phyloP scores from a whole-genome alignment of 2,329 filamentous ascomycete species.

The Canariomyces notabilis region DNA sequence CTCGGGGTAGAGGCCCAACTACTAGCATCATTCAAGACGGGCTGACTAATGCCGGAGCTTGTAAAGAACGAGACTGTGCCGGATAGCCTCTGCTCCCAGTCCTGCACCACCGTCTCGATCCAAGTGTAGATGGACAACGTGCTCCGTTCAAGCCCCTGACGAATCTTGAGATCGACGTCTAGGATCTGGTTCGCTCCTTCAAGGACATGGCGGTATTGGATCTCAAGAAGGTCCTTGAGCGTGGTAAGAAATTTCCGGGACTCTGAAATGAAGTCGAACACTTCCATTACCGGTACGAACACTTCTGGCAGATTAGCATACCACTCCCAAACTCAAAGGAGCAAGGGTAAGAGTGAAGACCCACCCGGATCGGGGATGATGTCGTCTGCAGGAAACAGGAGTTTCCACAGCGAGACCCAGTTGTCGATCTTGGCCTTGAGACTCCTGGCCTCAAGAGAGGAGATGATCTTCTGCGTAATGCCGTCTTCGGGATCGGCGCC shows the following conservation, averaged over 20 bases:
- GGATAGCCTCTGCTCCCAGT: conserved; percentile 21
- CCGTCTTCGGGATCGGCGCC: conserved; percentile 24
- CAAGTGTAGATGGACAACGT: conserved; percentile 22
- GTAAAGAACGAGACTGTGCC: conserved; percentile 19
- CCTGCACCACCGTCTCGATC: conserved; percentile 25
- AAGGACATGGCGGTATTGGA: conserved; percentile 23
- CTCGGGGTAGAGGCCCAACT: conserved; percentile 19
- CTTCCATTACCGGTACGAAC: conserved; percentile 25
- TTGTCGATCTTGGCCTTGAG: conserved; percentile 25
- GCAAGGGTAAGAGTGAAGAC: not conserved
- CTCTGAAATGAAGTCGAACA: conserved; percentile 24
- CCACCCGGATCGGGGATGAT: conserved; percentile 22
- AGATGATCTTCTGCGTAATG: conserved; percentile 26
- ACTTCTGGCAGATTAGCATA: conserved; percentile 9
- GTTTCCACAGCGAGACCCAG: conserved; percentile 25
- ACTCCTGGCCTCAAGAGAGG: conserved; percentile 23
- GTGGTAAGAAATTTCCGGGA: conserved; percentile 20
- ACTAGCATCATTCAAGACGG: conserved; percentile 9
- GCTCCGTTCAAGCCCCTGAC: conserved; percentile 23
- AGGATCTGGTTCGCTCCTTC: conserved; percentile 13
- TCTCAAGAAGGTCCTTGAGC: conserved; percentile 21
- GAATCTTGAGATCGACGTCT: conserved; percentile 22
- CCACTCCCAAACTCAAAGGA: not conserved
- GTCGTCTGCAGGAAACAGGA: conserved; percentile 22
- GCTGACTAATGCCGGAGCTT: conserved; percentile 8